phyloP scores from a whole-genome alignment of 2,329 filamentous ascomycete species.

The Cladosporium sp. region DNA sequence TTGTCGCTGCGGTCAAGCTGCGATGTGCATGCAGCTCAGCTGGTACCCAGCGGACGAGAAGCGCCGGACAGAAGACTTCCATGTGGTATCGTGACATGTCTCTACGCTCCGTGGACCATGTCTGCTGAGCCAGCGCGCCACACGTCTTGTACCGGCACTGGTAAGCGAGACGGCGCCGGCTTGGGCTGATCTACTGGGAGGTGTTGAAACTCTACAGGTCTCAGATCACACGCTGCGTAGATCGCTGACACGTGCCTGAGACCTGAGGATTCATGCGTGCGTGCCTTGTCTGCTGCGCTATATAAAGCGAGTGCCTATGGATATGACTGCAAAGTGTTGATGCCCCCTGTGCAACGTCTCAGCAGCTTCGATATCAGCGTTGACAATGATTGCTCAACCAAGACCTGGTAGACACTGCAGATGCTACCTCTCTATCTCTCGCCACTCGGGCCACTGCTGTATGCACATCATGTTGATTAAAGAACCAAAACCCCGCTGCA shows the following conservation, averaged over 20 bases:
- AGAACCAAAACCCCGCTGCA: no score
- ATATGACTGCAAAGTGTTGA: no score
- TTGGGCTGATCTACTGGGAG: not conserved
- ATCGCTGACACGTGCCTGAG: not conserved
- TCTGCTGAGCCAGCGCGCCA: not conserved
- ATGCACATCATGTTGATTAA: no score
- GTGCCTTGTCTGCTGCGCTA: no score
- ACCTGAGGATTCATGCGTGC: not conserved
- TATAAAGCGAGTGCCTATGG: no score
- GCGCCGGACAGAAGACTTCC: not conserved
- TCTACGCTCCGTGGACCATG: not conserved
- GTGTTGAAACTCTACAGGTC: not conserved
- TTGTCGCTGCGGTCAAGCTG: not conserved
- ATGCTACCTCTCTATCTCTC: no score
- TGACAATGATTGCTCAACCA: no score
- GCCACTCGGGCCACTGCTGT: no score
- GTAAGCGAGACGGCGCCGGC: not conserved
- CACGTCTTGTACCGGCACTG: not conserved
- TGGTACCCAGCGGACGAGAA: not conserved
- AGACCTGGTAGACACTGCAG: no score
- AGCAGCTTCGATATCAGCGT: no score
- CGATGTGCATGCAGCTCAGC: constrained; percentile 1
- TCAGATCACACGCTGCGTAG: not conserved
- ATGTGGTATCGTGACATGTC: not conserved
- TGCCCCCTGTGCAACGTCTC: no score